Base-by-base conservation (phyloP, 129 eudicot species). In the Artemisia argyi region DNA sequence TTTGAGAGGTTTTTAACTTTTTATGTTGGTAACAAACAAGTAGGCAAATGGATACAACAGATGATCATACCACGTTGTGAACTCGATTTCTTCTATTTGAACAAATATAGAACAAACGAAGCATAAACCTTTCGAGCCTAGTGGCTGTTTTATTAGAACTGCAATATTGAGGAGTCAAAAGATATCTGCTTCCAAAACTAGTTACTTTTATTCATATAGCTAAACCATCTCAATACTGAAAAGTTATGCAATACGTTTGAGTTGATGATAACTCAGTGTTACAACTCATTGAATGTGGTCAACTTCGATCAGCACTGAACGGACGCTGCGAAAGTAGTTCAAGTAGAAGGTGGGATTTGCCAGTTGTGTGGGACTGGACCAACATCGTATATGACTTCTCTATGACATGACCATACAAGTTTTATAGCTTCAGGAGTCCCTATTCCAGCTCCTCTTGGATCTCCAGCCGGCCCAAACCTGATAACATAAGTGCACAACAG, bases 401-500 rank as follows among this genome's bases (percentile, higher is more conserved):
- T 95, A 24, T 95, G 99, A 74, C 99, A 95, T 44, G 99, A 95
- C 99, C 99, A 95, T 11, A 95, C 99, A 0, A 95, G 90, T 66
- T 81, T 95, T 91, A 95, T 88, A 67, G 99, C 99, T 78, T 94
- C 99, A 2, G 97, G 97, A 42, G 99, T 95, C 19, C 99, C 99
- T 14, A 95, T 95, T 56, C 99, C 99, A 10, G 99, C 99, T 48
- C 99, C 99, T 78, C 91, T 83, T 0, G 99, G 99, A 85, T 95
- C 99, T 81, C 99, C 97, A n/a, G 97, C 96, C 2, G 99, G 99
- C 35, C 99, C 99, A 76, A 95, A 95, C 99, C 97, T 94, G 79
- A 9, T 30, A 30, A 30, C 35, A 30, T 30, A 30, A 30, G 74
- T 28, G 18, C 24, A 24, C 42, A 24, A 60, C 3, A n/a, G 44